Evolutionary conservation across 1,139 yeast genomes (phyloP), one percentile per base, ranked within the genome.

Genomic region (Yamadazyma kanchanaburiensis): DNA sequence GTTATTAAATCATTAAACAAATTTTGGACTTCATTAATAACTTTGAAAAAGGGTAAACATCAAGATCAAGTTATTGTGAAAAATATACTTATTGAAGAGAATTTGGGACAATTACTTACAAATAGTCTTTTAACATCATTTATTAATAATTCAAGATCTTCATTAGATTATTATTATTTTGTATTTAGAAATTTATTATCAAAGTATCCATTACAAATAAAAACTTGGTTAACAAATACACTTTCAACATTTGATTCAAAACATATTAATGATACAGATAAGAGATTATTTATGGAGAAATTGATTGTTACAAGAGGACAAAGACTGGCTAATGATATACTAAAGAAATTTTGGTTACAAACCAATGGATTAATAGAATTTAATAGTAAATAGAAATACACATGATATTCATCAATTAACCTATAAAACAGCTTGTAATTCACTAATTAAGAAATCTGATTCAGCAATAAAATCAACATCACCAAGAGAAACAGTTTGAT

Each of bases 301-400:
- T 44, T 85, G 12, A 51, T 79, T 55, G 35, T 78, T 6, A 75
- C 87, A 0, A 64, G 88, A 39, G 94, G 94, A 0, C 74, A 72
- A 24, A 59, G 86, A 33, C 66, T 69, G 31, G 80, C 81, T 1
- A 67, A 71, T 30, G 72, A 65, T 1, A 60, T 80, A 0, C 60
- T 82, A 12, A 77, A 74, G 41, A 73, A 70, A 34, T 79, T 79
- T 43, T 84, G 95, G 95, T 57, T 79, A 15, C 60, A 63, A 17
- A 55, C 53, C 6, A 76, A 74, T 39, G 77, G 77, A 3, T 50
- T 75, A 35, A 53, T 64, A 7, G 77, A 74, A 31, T 74, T 67
- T 41, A 56, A 49, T 13, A 12, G 21, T 12, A 21, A n/a, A 35
- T 24, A 20, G 14, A 26, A 13, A 30, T 11, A 30, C 24, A 27